Percentiles rank a stretch among this genome's conserved stretches.
phyloP scores from a whole-genome alignment of 345 rosid genomes.

The Salix purpurea region DNA sequence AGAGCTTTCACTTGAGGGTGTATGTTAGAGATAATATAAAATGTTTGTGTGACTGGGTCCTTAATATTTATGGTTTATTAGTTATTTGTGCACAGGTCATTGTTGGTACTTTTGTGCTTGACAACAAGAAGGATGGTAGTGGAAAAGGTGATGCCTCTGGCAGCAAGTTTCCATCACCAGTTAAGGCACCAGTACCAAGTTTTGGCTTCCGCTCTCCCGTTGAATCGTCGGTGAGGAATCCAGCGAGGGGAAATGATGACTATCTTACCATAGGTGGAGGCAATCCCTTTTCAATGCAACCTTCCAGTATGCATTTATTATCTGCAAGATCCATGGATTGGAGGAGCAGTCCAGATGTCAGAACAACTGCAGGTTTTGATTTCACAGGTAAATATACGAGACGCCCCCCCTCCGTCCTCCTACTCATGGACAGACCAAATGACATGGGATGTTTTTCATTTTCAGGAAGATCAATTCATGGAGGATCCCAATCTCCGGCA shows the following conservation, averaged over 20 bases:
- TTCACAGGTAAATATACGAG: slow-evolving; percentile 39
- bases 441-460: slow-evolving; percentile 10
- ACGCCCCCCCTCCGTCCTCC: not conserved
- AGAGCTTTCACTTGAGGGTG: too few relatives aligned
- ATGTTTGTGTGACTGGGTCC: not conserved
- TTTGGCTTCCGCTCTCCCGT: slow-evolving; percentile 43
- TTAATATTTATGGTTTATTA: slow-evolving; percentile 3
- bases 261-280: slow-evolving; percentile 36
- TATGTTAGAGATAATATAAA: too few relatives aligned
- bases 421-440: not conserved
- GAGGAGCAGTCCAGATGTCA: slow-evolving; percentile 38
- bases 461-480: slow-evolving; percentile 50
- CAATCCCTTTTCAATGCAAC: slow-evolving; percentile 51
- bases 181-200: slow-evolving; percentile 38
- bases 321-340: slow-evolving; percentile 46
- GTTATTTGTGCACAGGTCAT: slow-evolving; percentile 43
- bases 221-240: slow-evolving; percentile 49
- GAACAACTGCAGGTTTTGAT: slow-evolving; percentile 40
- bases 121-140: slow-evolving; percentile 37
- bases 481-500: slow-evolving; percentile 51
- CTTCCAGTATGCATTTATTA: slow-evolving; percentile 40
- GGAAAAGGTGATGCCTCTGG: slow-evolving; percentile 50
- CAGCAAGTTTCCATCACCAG: slow-evolving; percentile 48
- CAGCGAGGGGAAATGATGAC: slow-evolving; percentile 38
- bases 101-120: slow-evolving; percentile 59